Evolutionary conservation across 176 grass and related monocot genomes (phyloP).

Genomic region (Paspalum vaginatum): DNA sequence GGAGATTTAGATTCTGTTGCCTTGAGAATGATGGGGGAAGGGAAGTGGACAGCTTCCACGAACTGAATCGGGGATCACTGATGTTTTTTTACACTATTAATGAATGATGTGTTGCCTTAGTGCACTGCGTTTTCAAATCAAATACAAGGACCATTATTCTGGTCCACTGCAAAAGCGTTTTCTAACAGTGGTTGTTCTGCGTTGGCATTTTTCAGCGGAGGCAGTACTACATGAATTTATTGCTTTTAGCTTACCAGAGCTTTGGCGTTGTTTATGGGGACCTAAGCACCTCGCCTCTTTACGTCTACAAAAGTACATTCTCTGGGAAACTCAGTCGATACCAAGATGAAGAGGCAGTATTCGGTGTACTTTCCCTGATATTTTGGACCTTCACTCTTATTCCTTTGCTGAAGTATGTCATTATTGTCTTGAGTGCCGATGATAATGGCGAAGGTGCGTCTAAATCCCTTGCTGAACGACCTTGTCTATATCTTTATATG

Average conservation of each 20-base stretch:
- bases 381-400: constrained; percentile 98
- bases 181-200: constrained; percentile 20
- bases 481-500: neutral
- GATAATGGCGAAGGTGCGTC: constrained; percentile 86
- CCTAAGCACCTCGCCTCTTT: constrained; percentile 88
- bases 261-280: constrained; percentile 95
- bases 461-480: neutral
- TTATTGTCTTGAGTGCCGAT: constrained; percentile 76
- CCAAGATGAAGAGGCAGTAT: constrained; percentile 78
- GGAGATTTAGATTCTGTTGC: neutral
- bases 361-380: constrained; percentile 82
- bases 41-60: neutral
- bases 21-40: neutral
- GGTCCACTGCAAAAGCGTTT: neutral
- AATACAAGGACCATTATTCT: constrained; percentile 3
- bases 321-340: constrained; percentile 54
- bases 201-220: constrained; percentile 63
- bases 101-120: neutral
- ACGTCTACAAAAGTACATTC: constrained; percentile 86
- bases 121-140: neutral
- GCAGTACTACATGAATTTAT: constrained; percentile 63
- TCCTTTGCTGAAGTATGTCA: constrained; percentile 91
- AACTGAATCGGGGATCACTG: neutral
- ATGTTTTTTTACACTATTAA: neutral
- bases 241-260: constrained; percentile 96